These are phyloP conservation scores for Alopecurus myosuroides DNA, from an alignment of 176 grass and related monocot genomes.

Conservation along the genomic window DNA sequence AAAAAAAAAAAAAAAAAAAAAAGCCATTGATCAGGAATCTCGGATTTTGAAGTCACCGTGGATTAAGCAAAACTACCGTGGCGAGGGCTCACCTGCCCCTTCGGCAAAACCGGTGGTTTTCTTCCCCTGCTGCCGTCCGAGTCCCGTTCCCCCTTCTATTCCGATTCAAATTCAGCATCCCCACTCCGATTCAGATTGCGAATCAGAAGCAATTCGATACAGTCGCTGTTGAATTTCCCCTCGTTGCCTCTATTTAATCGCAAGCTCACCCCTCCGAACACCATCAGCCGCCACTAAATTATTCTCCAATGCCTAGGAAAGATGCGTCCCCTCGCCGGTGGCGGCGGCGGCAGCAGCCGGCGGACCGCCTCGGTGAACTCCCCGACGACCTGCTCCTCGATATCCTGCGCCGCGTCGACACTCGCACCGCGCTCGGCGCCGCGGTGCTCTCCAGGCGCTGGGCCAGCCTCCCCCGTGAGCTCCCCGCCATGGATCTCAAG, in stretches of 20 bases:
- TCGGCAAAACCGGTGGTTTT: too few species aligned
- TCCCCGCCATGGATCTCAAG: not conserved
- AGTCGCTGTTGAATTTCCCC: not conserved
- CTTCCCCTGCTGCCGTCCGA: too few species aligned
- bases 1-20: too few species aligned
- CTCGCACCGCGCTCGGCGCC: not conserved
- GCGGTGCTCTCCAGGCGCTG: conserved; percentile 17
- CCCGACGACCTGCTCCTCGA: not conserved
- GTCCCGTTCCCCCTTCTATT: too few species aligned
- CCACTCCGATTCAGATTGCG: too few species aligned
- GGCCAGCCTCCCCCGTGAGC: not conserved
- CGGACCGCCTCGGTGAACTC: not conserved
- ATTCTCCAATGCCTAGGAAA: not conserved
- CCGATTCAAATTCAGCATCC: too few species aligned
- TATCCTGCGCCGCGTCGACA: not conserved
- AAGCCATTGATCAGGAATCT: too few species aligned
- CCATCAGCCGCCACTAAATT: not conserved
- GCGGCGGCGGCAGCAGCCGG: not conserved
- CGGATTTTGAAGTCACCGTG: too few species aligned
- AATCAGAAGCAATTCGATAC: not conserved
- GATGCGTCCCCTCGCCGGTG: not conserved
- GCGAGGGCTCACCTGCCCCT: too few species aligned
- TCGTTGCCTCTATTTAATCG: not conserved
- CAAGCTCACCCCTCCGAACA: not conserved
- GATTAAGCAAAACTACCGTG: too few species aligned